These are phyloP conservation scores for Agaricus sinodeliciosus DNA, from an alignment of 768 basidiomycete species.

Conservation along the genomic window DNA sequence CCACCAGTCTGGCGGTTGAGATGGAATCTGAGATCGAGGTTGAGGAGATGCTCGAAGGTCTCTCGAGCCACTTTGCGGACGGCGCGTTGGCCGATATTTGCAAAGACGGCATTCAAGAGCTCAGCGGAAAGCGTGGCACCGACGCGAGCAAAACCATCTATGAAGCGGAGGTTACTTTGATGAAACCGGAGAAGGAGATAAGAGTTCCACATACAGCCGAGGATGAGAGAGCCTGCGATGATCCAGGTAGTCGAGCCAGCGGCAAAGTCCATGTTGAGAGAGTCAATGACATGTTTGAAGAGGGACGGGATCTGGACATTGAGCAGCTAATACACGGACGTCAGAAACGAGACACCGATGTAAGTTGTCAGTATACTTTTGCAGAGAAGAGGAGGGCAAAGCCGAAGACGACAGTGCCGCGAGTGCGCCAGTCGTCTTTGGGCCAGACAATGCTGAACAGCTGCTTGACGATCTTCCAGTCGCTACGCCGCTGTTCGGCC, in stretches of 20 bases:
- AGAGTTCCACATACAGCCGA: conserved; percentile 68
- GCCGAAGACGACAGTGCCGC: conserved; percentile 76
- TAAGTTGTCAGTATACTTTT: conserved; percentile 50
- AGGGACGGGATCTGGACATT: conserved; percentile 98
- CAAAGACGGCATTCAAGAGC: conserved; percentile 92
- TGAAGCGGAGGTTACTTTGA: not conserved
- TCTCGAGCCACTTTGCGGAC: conserved; percentile 93
- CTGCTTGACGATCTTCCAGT: conserved; percentile 81
- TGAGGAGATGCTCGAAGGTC: conserved; percentile 89
- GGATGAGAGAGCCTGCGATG: conserved; percentile 80
- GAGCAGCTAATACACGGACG: conserved; percentile 48
- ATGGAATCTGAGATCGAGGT: conserved; percentile 90
- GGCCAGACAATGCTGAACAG: conserved; percentile 95
- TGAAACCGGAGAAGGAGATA: not conserved
- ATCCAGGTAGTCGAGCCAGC: conserved; percentile 79
- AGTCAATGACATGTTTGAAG: conserved; percentile 89
- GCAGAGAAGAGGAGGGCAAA: conserved; percentile 69
- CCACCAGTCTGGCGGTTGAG: conserved; percentile 92
- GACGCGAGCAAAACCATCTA: conserved; percentile 88
- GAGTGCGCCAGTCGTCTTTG: conserved; percentile 72
- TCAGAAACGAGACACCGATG: not conserved
- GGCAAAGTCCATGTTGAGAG: conserved; percentile 79
- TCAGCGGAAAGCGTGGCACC: conserved; percentile 89
- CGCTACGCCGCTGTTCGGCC: conserved; percentile 58
- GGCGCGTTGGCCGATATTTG: conserved; percentile 90